Conservation (phyloP, 2,329 filamentous ascomycete species). For the Talaromyces sp. region DNA sequence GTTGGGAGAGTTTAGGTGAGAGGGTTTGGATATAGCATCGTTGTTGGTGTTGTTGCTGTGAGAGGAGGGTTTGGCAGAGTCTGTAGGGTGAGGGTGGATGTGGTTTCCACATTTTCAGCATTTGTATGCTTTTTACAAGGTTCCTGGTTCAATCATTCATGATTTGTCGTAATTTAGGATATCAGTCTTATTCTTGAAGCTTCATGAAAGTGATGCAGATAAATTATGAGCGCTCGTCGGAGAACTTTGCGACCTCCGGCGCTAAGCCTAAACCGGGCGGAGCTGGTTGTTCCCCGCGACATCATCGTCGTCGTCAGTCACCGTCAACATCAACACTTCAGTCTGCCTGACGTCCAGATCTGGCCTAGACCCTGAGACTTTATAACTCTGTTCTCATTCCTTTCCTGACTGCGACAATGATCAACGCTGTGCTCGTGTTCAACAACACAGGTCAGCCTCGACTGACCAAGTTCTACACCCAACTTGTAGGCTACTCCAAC, state of each 20-base stretch:
- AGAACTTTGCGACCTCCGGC: conserved; percentile 12
- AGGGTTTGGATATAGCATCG: conserved; percentile 6
- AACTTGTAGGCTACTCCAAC: conserved; percentile 63
- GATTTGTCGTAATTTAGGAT: background rate
- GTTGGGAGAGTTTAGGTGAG: background rate
- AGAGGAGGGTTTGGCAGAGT: background rate
- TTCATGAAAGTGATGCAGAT: background rate
- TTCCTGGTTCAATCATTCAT: background rate
- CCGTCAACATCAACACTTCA: conserved; percentile 1
- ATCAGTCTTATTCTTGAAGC: background rate
- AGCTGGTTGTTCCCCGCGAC: background rate
- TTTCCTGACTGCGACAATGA: conserved; percentile 56
- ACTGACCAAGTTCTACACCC: conserved; percentile 97
- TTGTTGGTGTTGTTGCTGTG: conserved; percentile 6
- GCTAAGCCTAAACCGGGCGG: conserved; percentile 5
- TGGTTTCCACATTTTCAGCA: background rate
- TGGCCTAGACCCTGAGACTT: background rate
- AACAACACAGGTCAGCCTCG: conserved; percentile 97
- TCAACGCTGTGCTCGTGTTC: conserved; percentile 97
- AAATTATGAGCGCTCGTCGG: background rate
- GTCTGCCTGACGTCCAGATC: background rate
- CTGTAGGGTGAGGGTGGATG: background rate
- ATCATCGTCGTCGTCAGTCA: conserved; percentile 8
- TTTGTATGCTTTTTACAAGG: background rate
- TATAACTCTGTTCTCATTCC: background rate